These are phyloP conservation scores for Linum usitatissimum DNA, from an alignment of 345 rosid species.

Conservation along the genomic window DNA sequence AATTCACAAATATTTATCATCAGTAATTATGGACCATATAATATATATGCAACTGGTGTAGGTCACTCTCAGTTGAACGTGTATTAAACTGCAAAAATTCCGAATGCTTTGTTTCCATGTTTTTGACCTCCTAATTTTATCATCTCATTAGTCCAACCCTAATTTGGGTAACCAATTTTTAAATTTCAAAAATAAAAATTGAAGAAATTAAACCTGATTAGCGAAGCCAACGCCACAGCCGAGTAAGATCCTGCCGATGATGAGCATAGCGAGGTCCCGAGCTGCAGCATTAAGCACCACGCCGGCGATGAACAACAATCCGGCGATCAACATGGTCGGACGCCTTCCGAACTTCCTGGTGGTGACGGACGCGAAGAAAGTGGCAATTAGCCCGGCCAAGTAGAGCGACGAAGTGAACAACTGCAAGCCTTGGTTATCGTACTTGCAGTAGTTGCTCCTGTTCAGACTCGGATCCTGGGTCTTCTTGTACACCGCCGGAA, in stretches of 20 bases:
- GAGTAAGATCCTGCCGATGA: slow-evolving; percentile 70
- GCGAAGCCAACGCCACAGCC: slow-evolving; percentile 96
- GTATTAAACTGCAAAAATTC: too few relatives aligned
- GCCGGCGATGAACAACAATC: slow-evolving; percentile 61
- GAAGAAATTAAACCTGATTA: slow-evolving; percentile 78
- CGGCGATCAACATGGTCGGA: slow-evolving; percentile 85
- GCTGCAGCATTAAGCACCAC: slow-evolving; percentile 67
- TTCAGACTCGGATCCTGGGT: slow-evolving; percentile 15
- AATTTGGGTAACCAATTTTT: too few relatives aligned
- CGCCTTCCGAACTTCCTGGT: slow-evolving; percentile 68
- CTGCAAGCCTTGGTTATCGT: slow-evolving; percentile 83
- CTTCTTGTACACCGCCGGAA: slow-evolving; percentile 50
- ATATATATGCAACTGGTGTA: too few relatives aligned
- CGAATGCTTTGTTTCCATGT: too few relatives aligned
- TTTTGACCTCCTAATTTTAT: too few relatives aligned
- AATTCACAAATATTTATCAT: too few relatives aligned
- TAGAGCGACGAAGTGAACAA: slow-evolving; percentile 88
- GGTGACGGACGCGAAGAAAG: slow-evolving; percentile 91
- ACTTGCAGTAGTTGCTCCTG: slow-evolving; percentile 72
- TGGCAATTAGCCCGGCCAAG: slow-evolving; percentile 78
- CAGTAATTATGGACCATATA: too few relatives aligned
- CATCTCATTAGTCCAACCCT: too few relatives aligned
- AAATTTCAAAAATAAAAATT: neutral
- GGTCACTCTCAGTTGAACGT: too few relatives aligned
- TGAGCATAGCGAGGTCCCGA: slow-evolving; percentile 78